A percentile compares a stretch with the other conserved stretches of the same genome.
Evolutionary conservation across 306 rosid species (phyloP).

Genomic region (Parietaria judaica): DNA sequence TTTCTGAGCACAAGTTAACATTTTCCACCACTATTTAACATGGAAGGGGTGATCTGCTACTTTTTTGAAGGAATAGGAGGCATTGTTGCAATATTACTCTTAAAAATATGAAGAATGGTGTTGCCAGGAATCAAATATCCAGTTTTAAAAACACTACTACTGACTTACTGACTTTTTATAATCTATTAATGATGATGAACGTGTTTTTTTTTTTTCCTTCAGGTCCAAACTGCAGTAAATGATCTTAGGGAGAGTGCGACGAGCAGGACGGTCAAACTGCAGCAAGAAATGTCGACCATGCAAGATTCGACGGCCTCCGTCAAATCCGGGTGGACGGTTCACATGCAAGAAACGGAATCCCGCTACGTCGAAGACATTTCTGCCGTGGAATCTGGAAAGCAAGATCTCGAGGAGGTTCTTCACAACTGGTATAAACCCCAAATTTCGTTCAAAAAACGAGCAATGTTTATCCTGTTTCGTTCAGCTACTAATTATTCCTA

Average conservation of each 20-base stretch:
- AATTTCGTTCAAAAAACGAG: conserved; percentile 10
- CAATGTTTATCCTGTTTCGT: conserved; percentile 10
- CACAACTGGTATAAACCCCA: conserved; percentile 57
- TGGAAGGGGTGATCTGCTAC: too few relatives aligned
- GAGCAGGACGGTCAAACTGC: conserved; percentile 63
- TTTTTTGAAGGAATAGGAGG: too few relatives aligned
- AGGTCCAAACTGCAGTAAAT: conserved; percentile 85
- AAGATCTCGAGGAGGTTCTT: conserved; percentile 74
- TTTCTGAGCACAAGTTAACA: too few relatives aligned
- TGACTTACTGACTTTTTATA: too few relatives aligned
- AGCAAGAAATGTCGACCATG: conserved; percentile 82
- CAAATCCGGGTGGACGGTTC: conserved; percentile 71
- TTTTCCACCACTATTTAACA: too few relatives aligned
- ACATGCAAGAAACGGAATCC: conserved; percentile 80
- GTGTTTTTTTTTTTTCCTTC: conserved; percentile 10
- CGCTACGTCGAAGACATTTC: conserved; percentile 69
- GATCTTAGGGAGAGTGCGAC: conserved; percentile 95
- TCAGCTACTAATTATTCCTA: conserved; percentile 11
- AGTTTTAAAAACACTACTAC: too few relatives aligned
- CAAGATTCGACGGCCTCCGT: conserved; percentile 71
- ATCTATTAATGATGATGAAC: too few relatives aligned
- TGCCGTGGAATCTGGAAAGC: conserved; percentile 77
- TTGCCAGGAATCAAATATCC: too few relatives aligned
- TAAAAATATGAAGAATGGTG: too few relatives aligned
- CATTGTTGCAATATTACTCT: too few relatives aligned